Evolutionary conservation across 306 rosid species (phyloP), one percentile per base, ranked within the genome.

Genomic region (Chamaecrista fasciculata): DNA sequence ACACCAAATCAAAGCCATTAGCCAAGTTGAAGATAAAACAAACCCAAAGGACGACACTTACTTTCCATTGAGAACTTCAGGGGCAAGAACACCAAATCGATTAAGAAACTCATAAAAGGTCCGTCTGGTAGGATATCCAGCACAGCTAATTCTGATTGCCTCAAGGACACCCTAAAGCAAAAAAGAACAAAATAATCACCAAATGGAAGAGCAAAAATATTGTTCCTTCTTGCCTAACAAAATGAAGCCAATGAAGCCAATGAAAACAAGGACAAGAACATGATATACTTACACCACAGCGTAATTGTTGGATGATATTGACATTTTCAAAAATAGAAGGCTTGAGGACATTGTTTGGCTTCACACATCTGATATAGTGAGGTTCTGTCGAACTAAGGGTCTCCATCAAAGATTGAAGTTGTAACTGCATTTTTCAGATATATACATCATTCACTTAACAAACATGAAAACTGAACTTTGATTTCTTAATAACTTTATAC

Each of bases 331-430:
- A 76, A 86, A 82, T 68, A 82, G 89, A 69, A 67, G 89, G 87
- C 86, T 82, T 60, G 74, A 58, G 86, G 87, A 49, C 80, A 47
- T 58, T 76, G 81, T 70, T 76, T 39, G 90, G 89, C 77, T 84
- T 84, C 72, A 87, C 92, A 80, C 92, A 87, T 81, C 87, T 84
- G 79, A 87, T 84, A 72, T 82, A 87, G 76, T 87, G 87, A 71
- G 92, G 92, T 56, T 84, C 87, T 14, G 89, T 84, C 29, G 87
- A 82, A 76, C 2, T 11, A 0, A 87, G 66, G 60, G 92, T 86
- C 82, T 86, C 92, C 92, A 86, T 86, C 77, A 42, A 42, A 42
- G 18, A 42, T 42, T 42, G 47, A 42, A 42, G 47, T 42, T 42
- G 47, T 42, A 42, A 42, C 47, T 42, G 47, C 47, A 42, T 42